Base-by-base conservation (phyloP, 192 early-diverging fungal species). In the Diversispora epigaea region DNA sequence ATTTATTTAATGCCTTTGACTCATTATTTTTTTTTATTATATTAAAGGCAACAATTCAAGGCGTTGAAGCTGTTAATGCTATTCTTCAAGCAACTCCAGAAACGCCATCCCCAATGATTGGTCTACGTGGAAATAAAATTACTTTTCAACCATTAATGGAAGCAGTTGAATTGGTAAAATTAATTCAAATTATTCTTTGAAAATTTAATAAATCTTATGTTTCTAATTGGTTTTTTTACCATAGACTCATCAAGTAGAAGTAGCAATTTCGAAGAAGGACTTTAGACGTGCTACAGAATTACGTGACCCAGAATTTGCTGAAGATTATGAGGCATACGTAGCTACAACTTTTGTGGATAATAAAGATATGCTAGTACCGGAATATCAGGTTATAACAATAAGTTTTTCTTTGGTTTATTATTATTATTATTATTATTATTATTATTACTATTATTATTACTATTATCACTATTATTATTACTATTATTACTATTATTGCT, bases 61-160 rank as follows among this genome's bases (percentile, higher is more conserved):
- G 94, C 64, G 93, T 92, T 15, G 93, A 93, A 77, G 97, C 97
- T 11, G 92, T 99, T 19, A 93, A 99, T 61, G 97, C 94, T 14
- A 94, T 97, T 21, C 75, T 99, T 72, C 85, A 86, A 44, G 87
- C 93, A 14, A 96, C 86, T 40, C 93, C 93, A 3, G 91, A 92
- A 6, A 88, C 88, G 15, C 94, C 94, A n/a, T 91, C 94, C 52
- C 92, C 92, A 15, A 93, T 99, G 88, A 99, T 99, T 70, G 95
- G 94, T 11, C 93, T 96, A 85, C 86, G 83, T 39, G 84, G 95
- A 74, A 97, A 98, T 87, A 92, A 93, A 81, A 90, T 98, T 67
- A 93, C 89, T 0, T 87, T 88, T 25, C 83, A 84, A 46, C 95
- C 96, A 54, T 82, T 99, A 62, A 96, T 96, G 93, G 90, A 97